These are phyloP conservation scores for Firmiana major DNA, from an alignment of 345 rosid species.

Conservation along the genomic window DNA sequence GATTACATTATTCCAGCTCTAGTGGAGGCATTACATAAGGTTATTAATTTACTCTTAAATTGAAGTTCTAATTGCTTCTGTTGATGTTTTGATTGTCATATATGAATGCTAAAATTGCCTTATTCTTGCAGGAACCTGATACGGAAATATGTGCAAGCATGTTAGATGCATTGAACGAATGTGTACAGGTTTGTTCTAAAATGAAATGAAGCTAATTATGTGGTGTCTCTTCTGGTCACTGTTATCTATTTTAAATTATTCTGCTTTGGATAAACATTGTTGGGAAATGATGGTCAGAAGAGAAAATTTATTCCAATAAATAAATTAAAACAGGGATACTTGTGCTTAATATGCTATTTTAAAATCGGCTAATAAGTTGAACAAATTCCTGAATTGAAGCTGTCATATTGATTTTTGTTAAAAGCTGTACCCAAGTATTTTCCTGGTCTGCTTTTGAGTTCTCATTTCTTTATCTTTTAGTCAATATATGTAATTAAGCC, in stretches of 20 bases:
- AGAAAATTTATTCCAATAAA: background rate
- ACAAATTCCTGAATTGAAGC: background rate
- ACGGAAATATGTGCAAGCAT: conserved; percentile 93
- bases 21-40: conserved; percentile 97
- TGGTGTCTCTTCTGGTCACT: background rate
- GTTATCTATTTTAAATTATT: background rate
- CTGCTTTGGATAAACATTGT: background rate
- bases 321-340: background rate
- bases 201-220: background rate
- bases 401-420: background rate
- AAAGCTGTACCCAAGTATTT: background rate
- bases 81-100: background rate
- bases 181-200: conserved; percentile 71
- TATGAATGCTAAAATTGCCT: conserved; percentile 6
- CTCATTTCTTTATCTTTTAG: background rate
- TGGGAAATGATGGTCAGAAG: background rate
- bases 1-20: conserved; percentile 90
- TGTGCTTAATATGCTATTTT: background rate
- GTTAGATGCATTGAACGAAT: conserved; percentile 96
- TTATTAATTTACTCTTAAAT: conserved; percentile 21
- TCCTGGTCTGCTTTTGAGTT: background rate
- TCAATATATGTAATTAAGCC: background rate
- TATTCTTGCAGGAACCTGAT: conserved; percentile 87
- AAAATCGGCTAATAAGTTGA: background rate
- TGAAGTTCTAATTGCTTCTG: background rate